These are phyloP conservation scores for Fusarium proliferatum DNA, from an alignment of 2,329 filamentous ascomycete species.

Conservation along the genomic window DNA sequence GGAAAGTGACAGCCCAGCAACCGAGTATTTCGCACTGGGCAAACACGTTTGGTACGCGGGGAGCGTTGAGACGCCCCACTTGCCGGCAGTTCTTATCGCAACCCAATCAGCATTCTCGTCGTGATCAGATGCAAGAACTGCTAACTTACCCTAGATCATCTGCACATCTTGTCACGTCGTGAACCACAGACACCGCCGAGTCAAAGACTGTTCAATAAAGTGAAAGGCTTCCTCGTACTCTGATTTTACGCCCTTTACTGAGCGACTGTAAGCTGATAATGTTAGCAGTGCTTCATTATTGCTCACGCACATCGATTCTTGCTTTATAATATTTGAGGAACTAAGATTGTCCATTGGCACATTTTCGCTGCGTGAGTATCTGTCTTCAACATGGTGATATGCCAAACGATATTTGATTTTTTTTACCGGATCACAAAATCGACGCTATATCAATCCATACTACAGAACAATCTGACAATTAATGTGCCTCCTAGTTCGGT, in stretches of 20 bases:
- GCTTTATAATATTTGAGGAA: too few species aligned
- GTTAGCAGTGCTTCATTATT: accelerated
- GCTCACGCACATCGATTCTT: not conserved
- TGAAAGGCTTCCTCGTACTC: too few species aligned
- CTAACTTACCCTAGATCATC: not conserved
- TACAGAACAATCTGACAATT: too few species aligned
- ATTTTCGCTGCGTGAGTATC: too few species aligned
- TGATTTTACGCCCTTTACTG: too few species aligned
- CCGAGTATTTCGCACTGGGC: slow-evolving; percentile 11
- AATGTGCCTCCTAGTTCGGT: too few species aligned
- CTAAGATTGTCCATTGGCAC: too few species aligned
- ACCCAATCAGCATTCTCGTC: not conserved
- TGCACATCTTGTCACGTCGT: not conserved
- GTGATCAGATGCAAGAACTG: not conserved
- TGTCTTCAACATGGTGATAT: too few species aligned
- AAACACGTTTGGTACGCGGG: not conserved
- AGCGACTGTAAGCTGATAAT: accelerated
- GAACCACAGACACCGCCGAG: not conserved
- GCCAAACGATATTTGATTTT: too few species aligned
- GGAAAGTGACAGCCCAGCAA: slow-evolving; percentile 29
- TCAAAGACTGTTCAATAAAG: accelerated
- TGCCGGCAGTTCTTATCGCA: not conserved
- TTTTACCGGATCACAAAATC: too few species aligned
- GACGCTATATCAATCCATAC: too few species aligned
- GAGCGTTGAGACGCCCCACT: not conserved